Evolutionary conservation across 148 eudicot species (phyloP).

Genomic region (Euryodendron excelsum): DNA sequence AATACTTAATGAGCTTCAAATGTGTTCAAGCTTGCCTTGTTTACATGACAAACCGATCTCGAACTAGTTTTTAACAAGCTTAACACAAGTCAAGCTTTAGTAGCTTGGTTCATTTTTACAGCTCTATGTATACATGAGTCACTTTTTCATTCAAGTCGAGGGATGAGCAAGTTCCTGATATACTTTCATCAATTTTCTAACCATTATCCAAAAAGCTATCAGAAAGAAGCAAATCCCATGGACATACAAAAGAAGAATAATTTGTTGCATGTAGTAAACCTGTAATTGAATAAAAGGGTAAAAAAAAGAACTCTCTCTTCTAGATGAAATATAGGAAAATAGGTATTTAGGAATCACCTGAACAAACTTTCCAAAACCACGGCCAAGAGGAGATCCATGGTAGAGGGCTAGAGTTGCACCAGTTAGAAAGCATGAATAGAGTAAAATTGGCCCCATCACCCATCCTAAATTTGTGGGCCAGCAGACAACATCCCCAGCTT

Average conservation of each 20-base stretch:
- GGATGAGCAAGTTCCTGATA: neutral
- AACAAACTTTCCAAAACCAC: conserved; percentile 84
- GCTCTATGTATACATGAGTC: too few species aligned
- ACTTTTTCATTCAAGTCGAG: neutral
- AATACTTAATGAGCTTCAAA: too few species aligned
- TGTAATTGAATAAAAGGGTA: neutral
- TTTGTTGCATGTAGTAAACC: neutral
- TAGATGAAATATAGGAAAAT: neutral
- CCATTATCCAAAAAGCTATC: neutral
- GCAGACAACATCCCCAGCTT: conserved; percentile 65
- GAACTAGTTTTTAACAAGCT: too few species aligned
- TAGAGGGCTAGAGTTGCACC: conserved; percentile 93
- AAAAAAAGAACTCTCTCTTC: too few species aligned
- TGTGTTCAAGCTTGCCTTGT: too few species aligned
- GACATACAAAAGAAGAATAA: too few species aligned
- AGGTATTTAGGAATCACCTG: conserved; percentile 51
- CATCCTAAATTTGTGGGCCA: conserved; percentile 99
- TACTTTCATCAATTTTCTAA: neutral
- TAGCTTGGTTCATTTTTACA: too few species aligned
- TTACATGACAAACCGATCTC: too few species aligned
- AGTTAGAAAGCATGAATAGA: conserved; percentile 65
- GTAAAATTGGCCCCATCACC: conserved; percentile 87
- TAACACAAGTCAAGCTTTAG: too few species aligned
- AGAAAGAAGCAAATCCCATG: neutral
- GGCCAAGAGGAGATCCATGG: conserved; percentile 92